A percentile compares a stretch with the other conserved stretches of the same genome.
phyloP scores from a whole-genome alignment of 805 yeast genomes.

The Candida silvatica region DNA sequence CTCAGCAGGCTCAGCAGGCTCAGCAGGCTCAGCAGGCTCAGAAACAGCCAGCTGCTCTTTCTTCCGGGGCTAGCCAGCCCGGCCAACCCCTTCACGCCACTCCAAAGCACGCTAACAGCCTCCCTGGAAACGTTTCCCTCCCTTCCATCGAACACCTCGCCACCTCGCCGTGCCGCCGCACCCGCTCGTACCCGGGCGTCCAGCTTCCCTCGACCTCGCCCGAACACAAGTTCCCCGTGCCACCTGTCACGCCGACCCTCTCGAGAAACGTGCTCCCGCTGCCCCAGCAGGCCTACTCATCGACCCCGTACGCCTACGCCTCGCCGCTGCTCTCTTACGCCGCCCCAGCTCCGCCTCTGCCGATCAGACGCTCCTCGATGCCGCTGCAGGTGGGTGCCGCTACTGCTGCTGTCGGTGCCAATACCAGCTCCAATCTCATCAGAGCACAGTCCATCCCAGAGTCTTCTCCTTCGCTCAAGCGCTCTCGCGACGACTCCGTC shows the following conservation, averaged over 20 bases:
- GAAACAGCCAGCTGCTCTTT: conserved; percentile 1
- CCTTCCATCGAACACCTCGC: conserved; percentile 1
- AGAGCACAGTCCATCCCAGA: too few relatives aligned
- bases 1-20: too few relatives aligned
- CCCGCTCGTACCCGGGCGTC: not conserved
- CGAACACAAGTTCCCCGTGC: not conserved
- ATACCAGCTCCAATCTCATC: too few relatives aligned
- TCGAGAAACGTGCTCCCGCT: not conserved
- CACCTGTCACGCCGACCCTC: conserved; percentile 3
- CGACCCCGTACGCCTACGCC: not conserved
- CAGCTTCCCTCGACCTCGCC: not conserved
- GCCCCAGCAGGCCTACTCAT: not conserved
- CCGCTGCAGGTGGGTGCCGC: too few relatives aligned
- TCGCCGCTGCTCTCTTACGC: not conserved
- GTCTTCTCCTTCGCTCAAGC: not conserved
- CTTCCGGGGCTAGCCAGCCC: too few relatives aligned
- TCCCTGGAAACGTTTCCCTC: too few relatives aligned
- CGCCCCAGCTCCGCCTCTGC: not conserved
- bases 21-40: too few relatives aligned
- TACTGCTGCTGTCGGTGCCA: too few relatives aligned
- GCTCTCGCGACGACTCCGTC: not conserved
- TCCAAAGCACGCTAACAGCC: too few relatives aligned
- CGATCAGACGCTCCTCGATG: not conserved
- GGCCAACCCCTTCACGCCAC: too few relatives aligned
- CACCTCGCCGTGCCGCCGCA: conserved; percentile 1